Evolutionary conservation across 129 eudicot genomes (phyloP), one percentile per base, ranked within the genome.

Genomic region (Apium graveolens): DNA sequence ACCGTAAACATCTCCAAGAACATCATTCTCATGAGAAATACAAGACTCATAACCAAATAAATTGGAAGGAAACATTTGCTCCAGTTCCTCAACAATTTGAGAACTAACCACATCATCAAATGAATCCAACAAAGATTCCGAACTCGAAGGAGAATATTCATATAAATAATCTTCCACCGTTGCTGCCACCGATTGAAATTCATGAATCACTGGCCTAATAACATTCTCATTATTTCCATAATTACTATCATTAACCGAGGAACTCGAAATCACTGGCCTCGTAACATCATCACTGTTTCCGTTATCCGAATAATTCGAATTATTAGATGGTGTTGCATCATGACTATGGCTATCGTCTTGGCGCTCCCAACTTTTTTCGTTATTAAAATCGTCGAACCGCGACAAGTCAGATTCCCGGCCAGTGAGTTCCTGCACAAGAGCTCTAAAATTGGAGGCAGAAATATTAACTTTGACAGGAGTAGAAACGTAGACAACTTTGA

Each of bases 401-500:
- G 84, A 86, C 72, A 90, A 75, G 76, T 92, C 97, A 0, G 97
- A 92, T 51, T 92, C 82, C 76, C 86, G 83, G 32, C 97, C 97
- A 4, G 97, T 92, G 78, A 92, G 97, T 57, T 90, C 85, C 39
- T 92, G 97, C 10, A 92, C 97, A 13, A 90, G 82, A 1, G 89
- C 80, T 66, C 96, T 83, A 17, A 92, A 92, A 12, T 75, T 81
- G 0, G 90, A 83, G 7, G 88, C 96, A 44, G 90, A 83, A 7
- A 91, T 90, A 84, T 85, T 90, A 9, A 92, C 91, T 88, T 89
- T 92, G 85, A 92, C 79, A 0, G 97, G 97, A 77, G 86, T 89
- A 10, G 97, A 86, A 29, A 92, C 90, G 78, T 92, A 85, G n/a
- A 92, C 97, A 45, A 92, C 97, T 81, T 90, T 92, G 37, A 91